Conservation (phyloP, 345 rosid species). For the Theobroma cacao region DNA sequence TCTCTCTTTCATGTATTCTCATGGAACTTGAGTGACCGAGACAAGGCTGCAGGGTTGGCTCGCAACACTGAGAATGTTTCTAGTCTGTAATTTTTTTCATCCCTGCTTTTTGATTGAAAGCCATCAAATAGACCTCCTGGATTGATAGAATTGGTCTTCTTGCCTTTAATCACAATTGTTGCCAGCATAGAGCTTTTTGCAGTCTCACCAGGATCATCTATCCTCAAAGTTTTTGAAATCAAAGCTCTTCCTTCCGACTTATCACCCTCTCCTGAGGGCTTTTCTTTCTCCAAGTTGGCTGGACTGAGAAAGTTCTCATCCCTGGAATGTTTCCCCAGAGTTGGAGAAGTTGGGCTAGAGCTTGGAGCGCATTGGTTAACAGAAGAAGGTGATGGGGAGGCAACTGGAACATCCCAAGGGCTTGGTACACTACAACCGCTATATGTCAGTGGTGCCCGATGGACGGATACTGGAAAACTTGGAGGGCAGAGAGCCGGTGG, state of each 20-base stretch:
- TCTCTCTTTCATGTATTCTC: constrained; percentile 41
- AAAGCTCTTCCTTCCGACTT: constrained; percentile 25
- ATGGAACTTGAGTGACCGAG: constrained; percentile 61
- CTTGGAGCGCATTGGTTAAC: neutral
- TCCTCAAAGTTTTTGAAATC: constrained; percentile 38
- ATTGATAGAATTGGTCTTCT: constrained; percentile 29
- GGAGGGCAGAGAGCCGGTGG: too few relatives aligned
- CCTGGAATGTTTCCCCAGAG: constrained; percentile 63
- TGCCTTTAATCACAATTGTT: constrained; percentile 35
- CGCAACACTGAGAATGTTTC: constrained; percentile 42
- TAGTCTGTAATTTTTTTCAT: constrained; percentile 22
- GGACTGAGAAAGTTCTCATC: constrained; percentile 34
- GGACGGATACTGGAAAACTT: constrained; percentile 35
- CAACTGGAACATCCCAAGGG: constrained; percentile 14
- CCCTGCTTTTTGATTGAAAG: constrained; percentile 37
- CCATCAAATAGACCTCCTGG: constrained; percentile 43
- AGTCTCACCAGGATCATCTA: constrained; percentile 36
- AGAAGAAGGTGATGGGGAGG: constrained; percentile 27
- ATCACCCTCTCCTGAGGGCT: constrained; percentile 13
- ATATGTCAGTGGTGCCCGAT: constrained; percentile 48
- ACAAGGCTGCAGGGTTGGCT: constrained; percentile 79
- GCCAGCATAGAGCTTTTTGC: constrained; percentile 39
- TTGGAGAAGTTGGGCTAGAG: constrained; percentile 30
- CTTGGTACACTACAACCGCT: constrained; percentile 41
- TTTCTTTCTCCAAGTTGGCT: constrained; percentile 17